Evolutionary conservation across 306 rosid species (phyloP).

Genomic region (Lotus japonicus): DNA sequence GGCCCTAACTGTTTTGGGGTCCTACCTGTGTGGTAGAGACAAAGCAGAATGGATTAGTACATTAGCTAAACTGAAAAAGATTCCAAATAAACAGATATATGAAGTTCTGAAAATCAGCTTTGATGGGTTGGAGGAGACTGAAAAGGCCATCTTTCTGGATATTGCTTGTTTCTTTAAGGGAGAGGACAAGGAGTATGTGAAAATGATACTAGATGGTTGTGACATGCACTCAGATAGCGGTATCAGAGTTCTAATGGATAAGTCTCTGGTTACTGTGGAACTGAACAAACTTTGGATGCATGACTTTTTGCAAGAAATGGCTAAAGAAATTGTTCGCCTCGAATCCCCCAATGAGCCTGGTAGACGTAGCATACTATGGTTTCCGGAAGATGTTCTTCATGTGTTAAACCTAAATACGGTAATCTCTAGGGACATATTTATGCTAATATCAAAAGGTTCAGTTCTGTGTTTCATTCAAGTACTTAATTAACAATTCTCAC

Average conservation of each 20-base stretch:
- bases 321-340: slow-evolving; percentile 20
- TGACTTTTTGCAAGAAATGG: slow-evolving; percentile 29
- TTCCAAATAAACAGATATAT: background rate
- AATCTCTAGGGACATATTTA: background rate
- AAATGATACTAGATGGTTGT: background rate
- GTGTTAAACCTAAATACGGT: background rate
- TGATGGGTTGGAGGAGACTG: slow-evolving; percentile 15
- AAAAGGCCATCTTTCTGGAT: slow-evolving; percentile 7
- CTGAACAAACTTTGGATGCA: slow-evolving; percentile 16
- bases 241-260: background rate
- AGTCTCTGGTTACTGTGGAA: slow-evolving; percentile 10
- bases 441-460: background rate
- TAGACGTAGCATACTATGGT: slow-evolving; percentile 22
- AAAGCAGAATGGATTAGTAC: background rate
- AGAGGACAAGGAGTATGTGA: background rate
- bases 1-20: slow-evolving; percentile 8
- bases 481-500: background rate
- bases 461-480: background rate
- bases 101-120: slow-evolving; percentile 15
- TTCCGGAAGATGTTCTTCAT: slow-evolving; percentile 19
- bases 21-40: background rate
- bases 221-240: slow-evolving; percentile 7
- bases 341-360: slow-evolving; percentile 1
- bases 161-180: slow-evolving; percentile 34
- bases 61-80: background rate